Base-by-base conservation (phyloP, 768 basidiomycete species). In the Lactifluus pinguis region DNA sequence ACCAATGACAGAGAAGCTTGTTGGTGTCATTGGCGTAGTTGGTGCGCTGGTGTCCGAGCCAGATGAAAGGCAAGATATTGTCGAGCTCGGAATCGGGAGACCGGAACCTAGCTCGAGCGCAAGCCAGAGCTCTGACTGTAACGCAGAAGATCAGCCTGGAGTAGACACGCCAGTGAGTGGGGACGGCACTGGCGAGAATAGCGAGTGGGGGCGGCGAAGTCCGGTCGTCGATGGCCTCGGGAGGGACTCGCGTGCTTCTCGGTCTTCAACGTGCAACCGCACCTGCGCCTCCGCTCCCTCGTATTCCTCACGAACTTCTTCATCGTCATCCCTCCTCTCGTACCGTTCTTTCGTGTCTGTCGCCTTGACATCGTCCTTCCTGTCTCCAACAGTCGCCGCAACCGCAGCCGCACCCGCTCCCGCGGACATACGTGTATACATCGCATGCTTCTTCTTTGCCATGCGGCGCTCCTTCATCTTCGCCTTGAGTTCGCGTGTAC, bases 401-500 rank as follows among this genome's bases (percentile, higher is more conserved):
- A 39, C 32, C 13, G 39, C 21, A 0, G 0, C 45, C 13, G 45
- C 45, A 10, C 3, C n/a, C 8, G 44, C 7, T 5, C 15, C 21
- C 21, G 14, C n/a, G 29, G 50, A 21, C 51, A 57, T 38, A 8
- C 52, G 56, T 17, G 51, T 17, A 38, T 57, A 49, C 45, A 57
- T 32, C 17, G 42, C 38, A 21, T 38, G 52, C 51, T 57, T 57
- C 32, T 42, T 51, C 49, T 21, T 57, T 17, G 36, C 29, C 8
- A 6, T n/a, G n/a, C 47, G 47, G 2, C 56, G 61, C 38, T 58
- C 61, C 30, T 21, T 44, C 51, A 57, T 45, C 19, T 6, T 47
- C n/a, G 48, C 39, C 21, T 53, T 62, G 47, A 62, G 47, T n/a
- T 41, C 39, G 45, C 56, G 56, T 32, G 30, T 32, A 29, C 47